Percentiles rank a stretch among this genome's conserved stretches.
Conservation (phyloP, 768 basidiomycete species). For the Amanita rubescens region DNA sequence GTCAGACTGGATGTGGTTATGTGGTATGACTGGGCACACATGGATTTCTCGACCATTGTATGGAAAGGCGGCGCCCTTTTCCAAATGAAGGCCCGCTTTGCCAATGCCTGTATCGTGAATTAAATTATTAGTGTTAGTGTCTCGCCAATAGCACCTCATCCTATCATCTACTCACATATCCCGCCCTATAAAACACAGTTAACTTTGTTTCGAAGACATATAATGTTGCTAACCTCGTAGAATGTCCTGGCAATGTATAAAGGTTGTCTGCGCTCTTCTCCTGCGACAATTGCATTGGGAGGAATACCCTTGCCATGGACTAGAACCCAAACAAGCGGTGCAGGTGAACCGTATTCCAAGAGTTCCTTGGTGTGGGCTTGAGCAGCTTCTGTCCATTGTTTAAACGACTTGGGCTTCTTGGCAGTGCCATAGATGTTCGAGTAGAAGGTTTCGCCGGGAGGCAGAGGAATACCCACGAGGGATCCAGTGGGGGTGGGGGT, state of each 20-base stretch:
- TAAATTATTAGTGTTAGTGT: no score
- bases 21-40: constrained; percentile 1
- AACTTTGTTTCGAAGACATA: no score
- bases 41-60: constrained; percentile 17
- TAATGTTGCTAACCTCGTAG: constrained; percentile 11
- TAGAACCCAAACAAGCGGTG: constrained; percentile 18
- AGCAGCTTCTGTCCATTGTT: constrained; percentile 17
- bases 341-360: constrained; percentile 10
- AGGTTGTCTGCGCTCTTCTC: constrained; percentile 15
- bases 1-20: neutral
- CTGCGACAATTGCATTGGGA: constrained; percentile 15
- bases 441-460: constrained; percentile 3
- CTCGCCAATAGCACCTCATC: neutral
- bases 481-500: neutral
- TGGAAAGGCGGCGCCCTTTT: constrained; percentile 16
- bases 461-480: neutral
- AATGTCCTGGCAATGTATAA: constrained; percentile 17
- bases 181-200: neutral
- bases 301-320: constrained; percentile 15
- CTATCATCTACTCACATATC: constrained; percentile 2
- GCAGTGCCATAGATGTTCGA: constrained; percentile 11
- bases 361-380: constrained; percentile 11
- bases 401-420: constrained; percentile 14
- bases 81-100: constrained; percentile 15
- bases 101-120: constrained; percentile 13